Evolutionary conservation across 1,139 yeast genomes (phyloP).

Genomic region (Suhomyces anneliseae): DNA sequence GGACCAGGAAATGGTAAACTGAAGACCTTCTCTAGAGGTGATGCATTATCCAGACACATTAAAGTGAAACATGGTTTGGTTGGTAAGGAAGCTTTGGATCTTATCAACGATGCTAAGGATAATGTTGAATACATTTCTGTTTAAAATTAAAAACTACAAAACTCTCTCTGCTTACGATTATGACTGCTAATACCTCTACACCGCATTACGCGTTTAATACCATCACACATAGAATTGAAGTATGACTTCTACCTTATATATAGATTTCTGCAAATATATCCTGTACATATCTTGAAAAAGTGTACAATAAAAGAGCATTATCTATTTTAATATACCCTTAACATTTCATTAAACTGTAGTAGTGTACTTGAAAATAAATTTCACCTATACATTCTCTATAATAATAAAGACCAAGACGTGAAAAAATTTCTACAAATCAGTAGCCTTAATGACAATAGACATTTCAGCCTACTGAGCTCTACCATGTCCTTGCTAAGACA

Average conservation of each 20-base stretch:
- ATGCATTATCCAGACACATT: constrained; percentile 50
- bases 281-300: constrained; percentile 7
- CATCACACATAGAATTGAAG: not conserved
- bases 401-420: no score
- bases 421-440: no score
- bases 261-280: constrained; percentile 10
- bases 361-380: no score
- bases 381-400: no score
- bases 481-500: no score
- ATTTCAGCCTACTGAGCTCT: no score
- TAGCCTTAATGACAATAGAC: no score
- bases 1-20: constrained; percentile 61
- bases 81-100: constrained; percentile 52
- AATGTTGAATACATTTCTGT: constrained; percentile 63
- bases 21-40: constrained; percentile 51
- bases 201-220: not conserved
- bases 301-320: not conserved
- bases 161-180: constrained; percentile 1
- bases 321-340: not conserved
- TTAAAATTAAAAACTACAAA: constrained; percentile 1
- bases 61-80: constrained; percentile 50
- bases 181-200: constrained; percentile 2
- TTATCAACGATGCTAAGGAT: constrained; percentile 73
- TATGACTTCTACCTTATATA: constrained; percentile 3
- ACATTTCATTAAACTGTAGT: no score